Conservation (phyloP, 2,329 filamentous ascomycete genomes). For the Ceratocystis papillata region DNA sequence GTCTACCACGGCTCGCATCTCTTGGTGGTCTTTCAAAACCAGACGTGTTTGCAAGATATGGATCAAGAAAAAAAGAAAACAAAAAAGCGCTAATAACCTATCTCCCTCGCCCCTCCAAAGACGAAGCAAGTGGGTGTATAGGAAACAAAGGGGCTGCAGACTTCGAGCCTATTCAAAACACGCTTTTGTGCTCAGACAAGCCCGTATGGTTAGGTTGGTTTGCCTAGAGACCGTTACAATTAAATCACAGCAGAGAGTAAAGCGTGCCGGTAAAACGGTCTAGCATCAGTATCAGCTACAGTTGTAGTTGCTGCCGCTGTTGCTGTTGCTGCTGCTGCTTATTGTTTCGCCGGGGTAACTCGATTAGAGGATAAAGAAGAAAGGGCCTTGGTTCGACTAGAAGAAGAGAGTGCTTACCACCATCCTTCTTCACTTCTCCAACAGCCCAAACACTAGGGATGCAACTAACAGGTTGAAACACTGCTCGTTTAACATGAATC, state of each 20-base stretch:
- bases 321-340: too few species aligned
- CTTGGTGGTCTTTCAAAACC: not conserved
- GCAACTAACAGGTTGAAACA: not conserved
- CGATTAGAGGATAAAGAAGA: not conserved
- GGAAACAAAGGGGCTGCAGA: not conserved
- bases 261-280: too few species aligned
- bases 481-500: not conserved
- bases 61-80: not conserved
- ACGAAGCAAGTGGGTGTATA: not conserved
- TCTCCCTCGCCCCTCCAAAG: not conserved
- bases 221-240: not conserved
- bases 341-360: not conserved
- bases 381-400: too few species aligned
- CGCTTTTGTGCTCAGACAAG: conserved; percentile 10
- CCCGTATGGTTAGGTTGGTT: not conserved
- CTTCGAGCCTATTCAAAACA: not conserved
- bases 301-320: too few species aligned
- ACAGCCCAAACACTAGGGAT: not conserved
- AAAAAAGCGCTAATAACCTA: not conserved
- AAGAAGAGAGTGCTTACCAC: not conserved
- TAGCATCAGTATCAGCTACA: too few species aligned
- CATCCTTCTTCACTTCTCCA: not conserved
- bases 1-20: not conserved
- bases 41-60: not conserved
- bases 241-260: too few species aligned